Conservation (phyloP, 208 protist species). For the Phytomonas sp. region DNA sequence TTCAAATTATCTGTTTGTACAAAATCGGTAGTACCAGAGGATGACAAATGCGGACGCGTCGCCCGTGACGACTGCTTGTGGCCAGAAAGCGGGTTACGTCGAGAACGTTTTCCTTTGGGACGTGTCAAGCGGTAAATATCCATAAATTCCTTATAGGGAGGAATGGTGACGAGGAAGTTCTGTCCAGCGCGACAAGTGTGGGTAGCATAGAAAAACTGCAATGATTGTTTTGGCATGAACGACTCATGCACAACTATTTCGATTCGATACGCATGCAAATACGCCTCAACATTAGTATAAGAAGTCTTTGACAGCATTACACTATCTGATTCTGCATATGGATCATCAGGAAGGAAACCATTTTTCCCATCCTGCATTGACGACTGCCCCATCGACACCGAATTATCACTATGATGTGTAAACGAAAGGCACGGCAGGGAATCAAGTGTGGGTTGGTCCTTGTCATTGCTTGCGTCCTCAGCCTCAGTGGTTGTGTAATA, state of each 20-base stretch:
- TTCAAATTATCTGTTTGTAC: conserved; percentile 1
- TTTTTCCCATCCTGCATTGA: background rate
- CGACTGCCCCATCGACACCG: background rate
- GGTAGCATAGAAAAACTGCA: conserved; percentile 60
- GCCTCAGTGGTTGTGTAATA: background rate
- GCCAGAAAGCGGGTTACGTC: background rate
- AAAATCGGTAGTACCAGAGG: background rate
- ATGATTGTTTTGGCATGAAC: conserved; percentile 46
- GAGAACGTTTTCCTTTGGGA: conserved; percentile 1
- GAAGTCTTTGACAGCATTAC: background rate
- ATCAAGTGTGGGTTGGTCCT: background rate
- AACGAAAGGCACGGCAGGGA: background rate
- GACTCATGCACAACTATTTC: conserved; percentile 52
- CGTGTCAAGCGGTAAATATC: conserved; percentile 62
- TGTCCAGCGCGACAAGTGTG: conserved; percentile 16
- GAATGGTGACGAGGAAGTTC: conserved; percentile 62
- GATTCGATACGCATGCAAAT: conserved; percentile 19
- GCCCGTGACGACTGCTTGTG: background rate
- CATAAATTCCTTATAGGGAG: conserved; percentile 82
- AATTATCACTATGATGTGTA: background rate
- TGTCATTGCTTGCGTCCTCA: background rate
- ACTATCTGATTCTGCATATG: background rate
- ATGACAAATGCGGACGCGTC: background rate
- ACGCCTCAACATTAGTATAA: conserved; percentile 22
- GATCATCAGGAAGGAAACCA: background rate